These are phyloP conservation scores for Fusarium temperatum DNA, from an alignment of 2,329 filamentous ascomycete genomes.

Conservation along the genomic window DNA sequence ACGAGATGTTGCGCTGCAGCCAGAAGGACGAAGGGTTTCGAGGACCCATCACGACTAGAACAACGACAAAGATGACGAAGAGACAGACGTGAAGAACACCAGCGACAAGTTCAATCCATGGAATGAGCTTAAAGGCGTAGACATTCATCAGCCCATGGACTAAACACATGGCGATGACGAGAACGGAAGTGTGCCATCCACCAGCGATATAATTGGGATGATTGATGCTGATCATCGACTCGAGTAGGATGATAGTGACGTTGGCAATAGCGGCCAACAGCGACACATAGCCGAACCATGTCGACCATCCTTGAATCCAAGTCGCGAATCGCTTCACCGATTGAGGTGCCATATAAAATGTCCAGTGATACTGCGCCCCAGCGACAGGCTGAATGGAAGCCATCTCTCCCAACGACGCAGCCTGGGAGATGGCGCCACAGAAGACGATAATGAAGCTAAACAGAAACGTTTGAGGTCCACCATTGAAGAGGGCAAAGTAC, in stretches of 20 bases:
- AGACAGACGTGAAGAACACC: conserved; percentile 38
- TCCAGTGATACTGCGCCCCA: conserved; percentile 39
- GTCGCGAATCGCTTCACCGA: conserved; percentile 35
- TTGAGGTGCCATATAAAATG: conserved; percentile 34
- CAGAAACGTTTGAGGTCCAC: conserved; percentile 37
- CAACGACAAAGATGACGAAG: conserved; percentile 37
- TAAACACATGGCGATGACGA: conserved; percentile 40
- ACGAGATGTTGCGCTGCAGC: conserved; percentile 31
- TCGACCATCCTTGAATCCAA: conserved; percentile 39
- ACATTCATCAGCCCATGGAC: conserved; percentile 36
- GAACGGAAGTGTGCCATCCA: conserved; percentile 37
- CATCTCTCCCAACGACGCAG: conserved; percentile 38
- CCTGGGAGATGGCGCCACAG: conserved; percentile 36
- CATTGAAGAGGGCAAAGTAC: conserved; percentile 40
- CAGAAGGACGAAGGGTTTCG: conserved; percentile 35
- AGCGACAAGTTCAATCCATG: conserved; percentile 38
- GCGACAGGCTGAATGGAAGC: conserved; percentile 38
- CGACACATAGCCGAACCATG: conserved; percentile 40
- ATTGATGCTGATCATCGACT: conserved; percentile 40
- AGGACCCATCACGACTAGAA: conserved; percentile 38
- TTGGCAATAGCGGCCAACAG: conserved; percentile 39
- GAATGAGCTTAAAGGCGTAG: conserved; percentile 36
- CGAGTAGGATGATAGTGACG: conserved; percentile 40
- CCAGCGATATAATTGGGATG: conserved; percentile 33
- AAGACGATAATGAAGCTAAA: conserved; percentile 42